Evolutionary conservation across 805 yeast genomes (phyloP), one percentile per base, ranked within the genome.

Genomic region (Metschnikowia gelsemii): DNA sequence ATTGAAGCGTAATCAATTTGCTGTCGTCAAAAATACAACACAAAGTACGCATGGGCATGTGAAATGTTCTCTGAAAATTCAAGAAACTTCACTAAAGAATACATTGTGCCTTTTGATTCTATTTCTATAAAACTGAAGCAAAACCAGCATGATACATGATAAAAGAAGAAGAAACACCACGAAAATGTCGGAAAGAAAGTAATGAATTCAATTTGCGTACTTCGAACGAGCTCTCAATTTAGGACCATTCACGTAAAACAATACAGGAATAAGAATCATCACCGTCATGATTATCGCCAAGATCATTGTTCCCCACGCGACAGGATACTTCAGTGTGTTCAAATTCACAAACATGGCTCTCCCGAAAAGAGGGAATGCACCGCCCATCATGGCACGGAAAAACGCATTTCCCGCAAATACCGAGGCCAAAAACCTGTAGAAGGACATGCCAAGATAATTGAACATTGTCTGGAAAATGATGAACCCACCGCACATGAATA

Each of bases 331-430:
- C 2, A 59, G 61, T 35, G 72, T 70, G 7, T 71, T 73, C 40
- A 77, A 62, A 50, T 76, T 73, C 40, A 66, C 61, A 56, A 73
- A 84, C 77, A 84, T 71, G 24, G 77, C 75, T 27, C 68, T 55
- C 5, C 85, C 84, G 58, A 84, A 82, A 38, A 84, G 66, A 29
- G 86, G 85, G 67, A 80, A 80, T 2, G 73, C 76, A 46, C 79
- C 77, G 1, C 82, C 85, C 49, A 74, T 70, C 2, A 61, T 60
- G 5, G 78, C 65, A 40, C 85, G 71, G 45, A 70, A 67, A 20
- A 79, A 59, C 28, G 66, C 75, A 51, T 78, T 79, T 28, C 79
- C 76, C 5, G 84, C 84, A 58, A 74, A 78, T 2, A 76, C 83
- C 1, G 83, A 77, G 2, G 82, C 82, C 46, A 76, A 49, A 54